Conservation (phyloP, 441 rosid species). For the Gossypium laxum region DNA sequence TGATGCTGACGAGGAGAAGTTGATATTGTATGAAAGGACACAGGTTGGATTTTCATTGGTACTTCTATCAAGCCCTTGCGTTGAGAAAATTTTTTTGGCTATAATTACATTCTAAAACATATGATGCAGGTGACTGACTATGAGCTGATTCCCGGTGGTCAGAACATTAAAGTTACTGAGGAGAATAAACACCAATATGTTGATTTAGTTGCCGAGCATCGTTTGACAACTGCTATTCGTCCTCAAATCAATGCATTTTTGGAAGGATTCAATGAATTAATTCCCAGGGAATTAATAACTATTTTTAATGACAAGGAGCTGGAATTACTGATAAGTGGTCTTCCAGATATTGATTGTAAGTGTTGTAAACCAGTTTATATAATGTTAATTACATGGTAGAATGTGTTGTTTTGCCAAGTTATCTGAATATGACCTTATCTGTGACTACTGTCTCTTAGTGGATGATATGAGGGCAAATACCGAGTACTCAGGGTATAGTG, state of each 20-base stretch:
- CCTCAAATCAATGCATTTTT: slow-evolving; percentile 86
- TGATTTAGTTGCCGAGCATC: slow-evolving; percentile 80
- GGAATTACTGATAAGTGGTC: slow-evolving; percentile 85
- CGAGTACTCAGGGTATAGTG: slow-evolving; percentile 79
- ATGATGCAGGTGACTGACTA: slow-evolving; percentile 71
- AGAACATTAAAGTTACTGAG: slow-evolving; percentile 77
- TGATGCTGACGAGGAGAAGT: slow-evolving; percentile 93
- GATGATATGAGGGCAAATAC: slow-evolving; percentile 88
- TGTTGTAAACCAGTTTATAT: slow-evolving; percentile 10
- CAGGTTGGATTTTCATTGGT: slow-evolving; percentile 34
- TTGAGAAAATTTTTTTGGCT: not conserved
- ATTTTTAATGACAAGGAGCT: slow-evolving; percentile 86
- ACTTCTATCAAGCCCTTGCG: not conserved
- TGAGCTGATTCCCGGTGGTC: slow-evolving; percentile 82
- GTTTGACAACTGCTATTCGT: slow-evolving; percentile 87
- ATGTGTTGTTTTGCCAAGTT: not conserved
- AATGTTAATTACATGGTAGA: not conserved
- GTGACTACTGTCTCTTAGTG: slow-evolving; percentile 34
- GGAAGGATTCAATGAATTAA: slow-evolving; percentile 76
- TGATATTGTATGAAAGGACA: slow-evolving; percentile 64
- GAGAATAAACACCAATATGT: slow-evolving; percentile 87
- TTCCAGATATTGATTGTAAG: slow-evolving; percentile 91
- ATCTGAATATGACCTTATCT: slow-evolving; percentile 8
- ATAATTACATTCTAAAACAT: slow-evolving; percentile 2
- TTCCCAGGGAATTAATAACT: slow-evolving; percentile 71